Base-by-base conservation (phyloP, 768 basidiomycete genomes). In the Tulasnella calospora region DNA sequence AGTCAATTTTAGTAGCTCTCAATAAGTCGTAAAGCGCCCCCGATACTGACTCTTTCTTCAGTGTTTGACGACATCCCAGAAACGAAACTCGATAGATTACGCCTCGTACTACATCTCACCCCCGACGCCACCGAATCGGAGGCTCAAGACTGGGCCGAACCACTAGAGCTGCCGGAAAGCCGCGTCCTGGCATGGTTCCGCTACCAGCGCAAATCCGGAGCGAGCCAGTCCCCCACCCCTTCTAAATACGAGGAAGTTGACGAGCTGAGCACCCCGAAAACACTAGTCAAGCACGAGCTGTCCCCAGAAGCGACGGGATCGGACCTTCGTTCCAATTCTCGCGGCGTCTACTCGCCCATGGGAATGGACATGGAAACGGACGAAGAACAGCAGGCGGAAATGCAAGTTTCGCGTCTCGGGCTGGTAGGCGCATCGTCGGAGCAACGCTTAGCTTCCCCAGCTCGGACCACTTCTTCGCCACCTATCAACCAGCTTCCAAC, bases 11-110 rank as follows among this genome's bases (percentile, higher is more conserved):
- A 73, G 38, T 8, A 15, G 23, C n/a, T 12, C 51, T 35, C 71
- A 15, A 40, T 21, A 40, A 47, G 19, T n/a, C 23, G 33, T 36
- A 10, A 41, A 44, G 13, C 44, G 15, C 41, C 7, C 6, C n/a
- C 13, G 35, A 51, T 8, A 7, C 44, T 21, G 9, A 44, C 46
- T 27, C 3, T 27, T 55, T 41, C 35, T 35, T 47, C 6, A 74
- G 73, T 74, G 27, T 74, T 74, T 44, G 33, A 13, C 30, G 73
- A 74, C 33, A 47, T 74, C 36, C 38, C 73, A 51, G 73, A 44
- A 10, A n/a, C 44, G 33, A 74, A 44, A 44, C 73, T 74, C 33
- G 38, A 44, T 35, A 74, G 7, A 55, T 21, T 74, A 9, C 44
- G 55, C 55, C 1, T 7, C 3, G 15, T 74, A 51, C 51, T 47